These are phyloP conservation scores for Tylopilus plumbeoviolaceoides DNA, from an alignment of 768 basidiomycete genomes.

Conservation along the genomic window DNA sequence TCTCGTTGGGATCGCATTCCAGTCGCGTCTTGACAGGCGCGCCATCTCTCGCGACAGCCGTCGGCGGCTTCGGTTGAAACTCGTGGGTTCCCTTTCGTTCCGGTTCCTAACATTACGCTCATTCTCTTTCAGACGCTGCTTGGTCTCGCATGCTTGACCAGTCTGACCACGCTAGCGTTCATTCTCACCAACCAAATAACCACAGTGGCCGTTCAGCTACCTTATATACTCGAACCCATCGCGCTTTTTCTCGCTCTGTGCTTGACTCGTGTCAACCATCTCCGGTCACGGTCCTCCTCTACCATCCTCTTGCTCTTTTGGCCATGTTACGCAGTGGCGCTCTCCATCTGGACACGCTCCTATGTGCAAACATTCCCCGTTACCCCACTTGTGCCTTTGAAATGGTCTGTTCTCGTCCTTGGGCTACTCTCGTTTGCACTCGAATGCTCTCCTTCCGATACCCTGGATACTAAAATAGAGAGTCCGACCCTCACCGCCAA, in stretches of 20 bases:
- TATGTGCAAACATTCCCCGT: constrained; percentile 31
- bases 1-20: constrained; percentile 37
- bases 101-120: neutral
- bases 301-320: constrained; percentile 76
- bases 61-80: constrained; percentile 54
- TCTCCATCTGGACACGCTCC: constrained; percentile 62
- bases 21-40: constrained; percentile 22
- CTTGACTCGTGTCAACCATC: constrained; percentile 67
- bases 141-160: constrained; percentile 41
- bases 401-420: constrained; percentile 39
- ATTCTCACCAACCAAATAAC: constrained; percentile 35
- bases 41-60: constrained; percentile 45
- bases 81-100: constrained; percentile 47
- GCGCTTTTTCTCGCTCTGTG: constrained; percentile 44
- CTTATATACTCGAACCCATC: constrained; percentile 56
- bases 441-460: constrained; percentile 66
- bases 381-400: constrained; percentile 40
- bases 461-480: constrained; percentile 45
- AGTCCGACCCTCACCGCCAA: constrained; percentile 75
- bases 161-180: constrained; percentile 41
- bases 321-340: constrained; percentile 55
- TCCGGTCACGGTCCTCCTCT: constrained; percentile 65
- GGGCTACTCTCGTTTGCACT: constrained; percentile 55
- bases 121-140: constrained; percentile 43
- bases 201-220: constrained; percentile 42